Percentiles rank a stretch among this genome's conserved stretches.
Evolutionary conservation across 192 early-diverging fungal genomes (phyloP).

Genomic region (Umbelopsis sp.): DNA sequence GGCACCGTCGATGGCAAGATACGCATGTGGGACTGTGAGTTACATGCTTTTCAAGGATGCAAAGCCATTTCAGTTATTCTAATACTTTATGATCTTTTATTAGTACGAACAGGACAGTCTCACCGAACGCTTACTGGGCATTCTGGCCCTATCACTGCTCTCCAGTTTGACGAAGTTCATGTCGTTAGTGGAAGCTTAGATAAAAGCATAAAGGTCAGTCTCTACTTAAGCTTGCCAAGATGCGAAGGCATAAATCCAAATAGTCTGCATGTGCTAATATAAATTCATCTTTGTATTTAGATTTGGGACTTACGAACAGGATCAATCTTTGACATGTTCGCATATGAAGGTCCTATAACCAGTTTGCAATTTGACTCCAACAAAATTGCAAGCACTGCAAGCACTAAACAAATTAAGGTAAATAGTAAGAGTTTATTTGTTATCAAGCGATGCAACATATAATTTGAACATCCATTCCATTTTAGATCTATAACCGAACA

Average conservation of each 20-base stretch:
- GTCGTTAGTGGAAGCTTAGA: slow-evolving; percentile 76
- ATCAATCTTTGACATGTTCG: slow-evolving; percentile 56
- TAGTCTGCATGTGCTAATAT: neutral
- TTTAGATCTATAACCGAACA: slow-evolving; percentile 59
- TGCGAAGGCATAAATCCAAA: neutral
- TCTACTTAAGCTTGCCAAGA: no score
- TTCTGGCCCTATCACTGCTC: slow-evolving; percentile 55
- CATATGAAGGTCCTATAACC: slow-evolving; percentile 55
- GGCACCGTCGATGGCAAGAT: slow-evolving; percentile 74
- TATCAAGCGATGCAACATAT: neutral
- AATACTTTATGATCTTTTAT: neutral
- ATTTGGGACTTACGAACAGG: slow-evolving; percentile 82
- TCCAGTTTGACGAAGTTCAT: slow-evolving; percentile 70
- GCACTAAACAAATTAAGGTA: slow-evolving; percentile 43
- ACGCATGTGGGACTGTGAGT: slow-evolving; percentile 76
- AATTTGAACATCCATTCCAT: neutral
- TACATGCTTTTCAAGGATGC: neutral
- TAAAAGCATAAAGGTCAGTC: slow-evolving; percentile 54
- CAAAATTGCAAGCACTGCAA: slow-evolving; percentile 58
- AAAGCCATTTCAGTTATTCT: neutral
- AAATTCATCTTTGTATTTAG: slow-evolving; percentile 21
- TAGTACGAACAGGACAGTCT: slow-evolving; percentile 69
- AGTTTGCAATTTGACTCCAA: slow-evolving; percentile 54
- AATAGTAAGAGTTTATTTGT: neutral
- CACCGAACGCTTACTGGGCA: slow-evolving; percentile 75